Conservation (phyloP, 2,329 filamentous ascomycete species). For the Fusarium newnesense region DNA sequence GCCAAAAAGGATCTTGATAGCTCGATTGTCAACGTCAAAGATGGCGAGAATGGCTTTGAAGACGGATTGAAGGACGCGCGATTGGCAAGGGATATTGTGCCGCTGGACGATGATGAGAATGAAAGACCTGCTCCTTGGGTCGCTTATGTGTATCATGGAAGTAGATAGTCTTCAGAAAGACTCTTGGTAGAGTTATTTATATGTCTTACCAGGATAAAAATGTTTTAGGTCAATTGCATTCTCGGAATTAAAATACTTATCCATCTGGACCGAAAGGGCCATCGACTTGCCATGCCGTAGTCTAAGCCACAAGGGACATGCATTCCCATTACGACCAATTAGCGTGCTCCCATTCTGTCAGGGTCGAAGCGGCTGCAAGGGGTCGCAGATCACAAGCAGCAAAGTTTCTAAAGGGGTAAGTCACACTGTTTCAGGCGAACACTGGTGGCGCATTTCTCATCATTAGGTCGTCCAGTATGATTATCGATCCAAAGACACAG, state of each 20-base stretch:
- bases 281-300: not conserved
- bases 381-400: not conserved
- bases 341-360: accelerated
- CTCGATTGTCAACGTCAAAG: accelerated
- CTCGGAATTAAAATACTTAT: not conserved
- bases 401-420: not conserved
- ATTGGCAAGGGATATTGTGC: not conserved
- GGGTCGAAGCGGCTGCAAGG: not conserved
- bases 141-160: not conserved
- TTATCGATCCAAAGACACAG: not conserved
- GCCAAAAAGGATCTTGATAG: accelerated
- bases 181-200: not conserved
- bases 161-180: not conserved
- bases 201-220: not conserved
- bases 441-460: not conserved
- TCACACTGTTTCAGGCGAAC: not conserved
- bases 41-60: accelerated
- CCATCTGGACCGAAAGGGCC: accelerated
- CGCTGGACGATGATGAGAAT: not conserved
- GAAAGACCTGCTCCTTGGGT: not conserved
- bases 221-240: not conserved
- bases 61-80: accelerated
- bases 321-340: not conserved
- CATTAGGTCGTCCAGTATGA: accelerated
- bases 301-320: not conserved